phyloP scores from a whole-genome alignment of 768 basidiomycete species.

The Chiua virens region DNA sequence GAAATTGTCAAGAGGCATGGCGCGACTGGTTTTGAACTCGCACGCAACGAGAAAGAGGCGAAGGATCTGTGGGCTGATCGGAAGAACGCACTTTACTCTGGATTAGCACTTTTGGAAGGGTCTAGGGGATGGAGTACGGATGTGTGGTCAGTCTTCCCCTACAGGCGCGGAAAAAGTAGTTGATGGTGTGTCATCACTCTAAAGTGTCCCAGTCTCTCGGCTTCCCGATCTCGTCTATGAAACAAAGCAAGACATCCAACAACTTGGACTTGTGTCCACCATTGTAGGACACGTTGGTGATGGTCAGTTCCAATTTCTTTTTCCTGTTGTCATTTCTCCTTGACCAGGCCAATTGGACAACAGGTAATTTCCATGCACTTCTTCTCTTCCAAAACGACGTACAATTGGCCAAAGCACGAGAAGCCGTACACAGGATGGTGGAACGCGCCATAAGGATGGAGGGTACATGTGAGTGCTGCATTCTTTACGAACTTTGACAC shows the following conservation, averaged over 20 bases:
- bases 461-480: conserved; percentile 58
- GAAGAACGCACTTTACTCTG: conserved; percentile 63
- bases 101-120: conserved; percentile 56
- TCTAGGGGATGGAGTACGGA: conserved; percentile 69
- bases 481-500: not conserved
- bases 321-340: not conserved
- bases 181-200: not conserved
- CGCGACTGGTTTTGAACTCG: conserved; percentile 65
- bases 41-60: conserved; percentile 63
- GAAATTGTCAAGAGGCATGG: conserved; percentile 62
- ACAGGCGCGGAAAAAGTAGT: not conserved
- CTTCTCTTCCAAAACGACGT: conserved; percentile 59
- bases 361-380: conserved; percentile 52
- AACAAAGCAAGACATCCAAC: conserved; percentile 68
- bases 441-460: conserved; percentile 66
- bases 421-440: conserved; percentile 61
- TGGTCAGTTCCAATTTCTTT: conserved; percentile 42
- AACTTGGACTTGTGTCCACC: conserved; percentile 54
- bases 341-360: not conserved
- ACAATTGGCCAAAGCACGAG: conserved; percentile 43
- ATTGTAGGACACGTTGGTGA: conserved; percentile 82
- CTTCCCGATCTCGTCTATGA: conserved; percentile 65
- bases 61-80: conserved; percentile 71
- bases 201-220: conserved; percentile 60
- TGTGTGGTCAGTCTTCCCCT: conserved; percentile 57